Conservation (phyloP, 2,329 filamentous ascomycete species). For the Xylariomycetidae sp. region DNA sequence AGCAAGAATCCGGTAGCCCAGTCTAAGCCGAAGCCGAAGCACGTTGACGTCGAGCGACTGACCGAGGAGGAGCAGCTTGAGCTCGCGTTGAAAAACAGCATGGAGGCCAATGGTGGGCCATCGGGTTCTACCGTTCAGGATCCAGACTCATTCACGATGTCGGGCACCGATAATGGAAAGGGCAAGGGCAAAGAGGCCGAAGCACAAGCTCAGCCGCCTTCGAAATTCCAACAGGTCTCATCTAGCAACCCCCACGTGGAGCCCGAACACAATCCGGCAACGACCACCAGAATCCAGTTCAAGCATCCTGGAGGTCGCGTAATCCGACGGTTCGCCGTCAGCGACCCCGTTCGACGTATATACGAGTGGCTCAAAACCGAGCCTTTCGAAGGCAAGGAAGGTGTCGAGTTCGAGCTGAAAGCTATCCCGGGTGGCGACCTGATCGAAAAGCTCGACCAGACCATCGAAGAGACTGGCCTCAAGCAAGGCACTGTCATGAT, state of each 20-base stretch:
- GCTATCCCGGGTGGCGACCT: constrained; percentile 74
- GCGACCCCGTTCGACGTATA: constrained; percentile 72
- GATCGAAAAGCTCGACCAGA: constrained; percentile 65
- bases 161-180: constrained; percentile 43
- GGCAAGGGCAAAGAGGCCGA: constrained; percentile 44
- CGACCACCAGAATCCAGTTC: constrained; percentile 87
- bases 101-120: constrained; percentile 49
- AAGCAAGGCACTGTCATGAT: constrained; percentile 96
- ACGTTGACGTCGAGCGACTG: constrained; percentile 76
- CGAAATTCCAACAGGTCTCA: constrained; percentile 65
- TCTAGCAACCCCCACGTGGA: constrained; percentile 69
- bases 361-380: constrained; percentile 97
- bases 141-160: constrained; percentile 81
- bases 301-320: constrained; percentile 77
- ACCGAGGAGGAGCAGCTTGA: constrained; percentile 97
- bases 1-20: constrained; percentile 91
- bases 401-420: constrained; percentile 79
- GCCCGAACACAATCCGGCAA: constrained; percentile 62
- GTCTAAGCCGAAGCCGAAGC: constrained; percentile 64
- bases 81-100: constrained; percentile 84
- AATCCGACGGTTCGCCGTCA: constrained; percentile 74
- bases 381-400: constrained; percentile 73
- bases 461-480: constrained; percentile 74
- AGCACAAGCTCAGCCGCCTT: constrained; percentile 16
- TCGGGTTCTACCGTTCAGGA: constrained; percentile 58